These are phyloP conservation scores for Trypanosoma rangeli DNA, from an alignment of 208 protist species.

Conservation along the genomic window DNA sequence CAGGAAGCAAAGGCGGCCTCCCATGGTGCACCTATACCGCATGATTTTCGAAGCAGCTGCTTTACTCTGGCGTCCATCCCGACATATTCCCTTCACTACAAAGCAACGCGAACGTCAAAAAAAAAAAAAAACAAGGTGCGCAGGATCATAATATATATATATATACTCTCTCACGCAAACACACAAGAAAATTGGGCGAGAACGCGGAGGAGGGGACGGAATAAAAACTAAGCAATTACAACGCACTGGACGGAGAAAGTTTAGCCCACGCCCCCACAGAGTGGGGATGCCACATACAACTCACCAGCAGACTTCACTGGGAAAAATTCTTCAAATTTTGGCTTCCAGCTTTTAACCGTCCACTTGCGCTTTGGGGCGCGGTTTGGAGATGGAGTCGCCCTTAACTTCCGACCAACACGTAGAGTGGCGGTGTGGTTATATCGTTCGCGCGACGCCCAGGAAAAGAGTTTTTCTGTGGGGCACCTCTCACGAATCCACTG, in stretches of 20 bases:
- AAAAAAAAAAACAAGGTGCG: slow-evolving; percentile 1
- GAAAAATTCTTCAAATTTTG: slow-evolving; percentile 44
- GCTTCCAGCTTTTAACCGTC: slow-evolving; percentile 30
- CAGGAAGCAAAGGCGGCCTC: background rate
- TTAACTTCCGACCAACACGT: slow-evolving; percentile 20
- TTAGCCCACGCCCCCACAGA: slow-evolving; percentile 25
- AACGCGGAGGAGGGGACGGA: slow-evolving; percentile 1
- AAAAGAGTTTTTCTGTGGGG: slow-evolving; percentile 28
- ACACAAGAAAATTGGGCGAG: background rate
- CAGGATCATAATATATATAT: background rate
- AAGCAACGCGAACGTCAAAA: slow-evolving; percentile 1
- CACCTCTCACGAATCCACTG: slow-evolving; percentile 27
- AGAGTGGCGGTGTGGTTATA: slow-evolving; percentile 40
- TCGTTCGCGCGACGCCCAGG: slow-evolving; percentile 53
- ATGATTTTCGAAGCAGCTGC: slow-evolving; percentile 8
- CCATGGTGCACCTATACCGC: slow-evolving; percentile 24
- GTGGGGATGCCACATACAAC: slow-evolving; percentile 35
- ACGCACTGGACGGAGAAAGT: slow-evolving; percentile 1
- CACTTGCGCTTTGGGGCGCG: slow-evolving; percentile 39
- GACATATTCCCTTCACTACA: background rate
- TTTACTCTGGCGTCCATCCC: slow-evolving; percentile 27
- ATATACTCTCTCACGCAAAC: background rate
- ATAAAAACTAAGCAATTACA: slow-evolving; percentile 3
- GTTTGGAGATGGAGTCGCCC: slow-evolving; percentile 28
- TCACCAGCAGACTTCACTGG: slow-evolving; percentile 31